Evolutionary conservation across 176 grass and related monocot genomes (phyloP).

Genomic region (Phragmites australis): DNA sequence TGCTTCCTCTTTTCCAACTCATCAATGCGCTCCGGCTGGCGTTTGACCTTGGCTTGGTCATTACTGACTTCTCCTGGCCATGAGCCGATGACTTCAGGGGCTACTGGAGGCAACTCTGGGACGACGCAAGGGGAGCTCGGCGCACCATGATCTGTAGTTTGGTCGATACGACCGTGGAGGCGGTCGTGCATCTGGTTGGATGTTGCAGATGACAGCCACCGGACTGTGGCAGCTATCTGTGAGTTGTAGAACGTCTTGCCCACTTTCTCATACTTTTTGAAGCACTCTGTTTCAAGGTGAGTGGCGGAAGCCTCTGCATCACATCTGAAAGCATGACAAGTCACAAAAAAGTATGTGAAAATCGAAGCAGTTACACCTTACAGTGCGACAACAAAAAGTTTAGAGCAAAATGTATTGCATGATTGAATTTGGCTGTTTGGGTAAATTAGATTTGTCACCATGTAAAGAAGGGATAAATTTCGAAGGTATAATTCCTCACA

Average conservation of each 20-base stretch:
- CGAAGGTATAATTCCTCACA: no score
- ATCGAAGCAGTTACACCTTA: neutral
- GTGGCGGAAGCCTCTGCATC: conserved; percentile 48
- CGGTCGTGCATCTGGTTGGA: conserved; percentile 67
- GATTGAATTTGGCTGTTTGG: neutral
- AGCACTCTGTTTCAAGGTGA: conserved; percentile 80
- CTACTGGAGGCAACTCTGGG: conserved; percentile 14
- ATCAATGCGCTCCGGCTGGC: neutral
- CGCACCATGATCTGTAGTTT: conserved; percentile 5
- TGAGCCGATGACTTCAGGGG: neutral
- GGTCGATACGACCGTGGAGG: conserved; percentile 17
- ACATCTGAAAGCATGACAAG: conserved; percentile 44
- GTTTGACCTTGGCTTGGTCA: conserved; percentile 9
- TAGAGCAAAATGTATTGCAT: neutral
- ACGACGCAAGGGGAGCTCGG: conserved; percentile 10
- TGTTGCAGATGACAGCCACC: conserved; percentile 71
- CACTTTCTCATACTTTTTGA: conserved; percentile 84
- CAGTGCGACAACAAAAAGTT: neutral
- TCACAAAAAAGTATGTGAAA: neutral
- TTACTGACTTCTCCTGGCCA: conserved; percentile 3
- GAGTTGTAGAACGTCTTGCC: conserved; percentile 91
- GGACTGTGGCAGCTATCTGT: conserved; percentile 81
- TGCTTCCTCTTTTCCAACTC: neutral
- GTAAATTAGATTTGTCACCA: neutral
- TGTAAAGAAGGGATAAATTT: neutral